phyloP scores from a whole-genome alignment of 305 asterid genomes.

The Fraxinus platypoda region DNA sequence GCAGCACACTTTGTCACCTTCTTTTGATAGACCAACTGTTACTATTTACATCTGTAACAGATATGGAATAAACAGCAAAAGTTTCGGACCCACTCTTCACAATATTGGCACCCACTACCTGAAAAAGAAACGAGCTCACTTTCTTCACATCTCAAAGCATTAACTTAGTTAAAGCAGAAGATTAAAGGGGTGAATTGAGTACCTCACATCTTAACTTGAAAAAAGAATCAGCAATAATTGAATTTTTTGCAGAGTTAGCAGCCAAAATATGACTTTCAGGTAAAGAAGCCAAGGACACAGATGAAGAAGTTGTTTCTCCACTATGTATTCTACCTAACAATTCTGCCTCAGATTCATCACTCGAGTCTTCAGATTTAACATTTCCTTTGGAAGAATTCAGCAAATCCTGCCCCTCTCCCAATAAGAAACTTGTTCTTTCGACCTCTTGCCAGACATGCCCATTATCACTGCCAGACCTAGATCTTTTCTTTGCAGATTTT shows the following conservation, averaged over 20 bases:
- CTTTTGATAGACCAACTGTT: constrained; percentile 96
- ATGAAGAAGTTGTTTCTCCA: constrained; percentile 73
- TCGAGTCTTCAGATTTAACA: constrained; percentile 51
- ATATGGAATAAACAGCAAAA: constrained; percentile 80
- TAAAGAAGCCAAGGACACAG: constrained; percentile 58
- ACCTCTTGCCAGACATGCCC: constrained; percentile 83
- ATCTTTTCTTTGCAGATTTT: constrained; percentile 62
- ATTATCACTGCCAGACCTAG: constrained; percentile 51
- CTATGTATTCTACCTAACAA: constrained; percentile 50
- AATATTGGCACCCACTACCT: constrained; percentile 87
- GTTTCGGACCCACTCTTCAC: constrained; percentile 93
- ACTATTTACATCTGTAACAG: constrained; percentile 73
- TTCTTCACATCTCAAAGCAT: constrained; percentile 25
- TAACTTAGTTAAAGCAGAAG: constrained; percentile 21
- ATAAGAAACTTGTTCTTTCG: constrained; percentile 66
- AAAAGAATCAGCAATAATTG: constrained; percentile 66
- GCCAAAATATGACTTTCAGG: constrained; percentile 56
- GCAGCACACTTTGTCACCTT: constrained; percentile 49
- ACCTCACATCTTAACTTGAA: constrained; percentile 91
- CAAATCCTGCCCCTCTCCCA: constrained; percentile 74
- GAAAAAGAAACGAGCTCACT: constrained; percentile 32
- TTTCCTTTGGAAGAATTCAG: constrained; percentile 45
- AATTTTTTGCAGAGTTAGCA: constrained; percentile 57
- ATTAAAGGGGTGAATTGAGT: constrained; percentile 21
- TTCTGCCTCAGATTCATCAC: constrained; percentile 82